phyloP scores from a whole-genome alignment of 371 early-diverging fungal species.

The Rhizopus sp. region DNA sequence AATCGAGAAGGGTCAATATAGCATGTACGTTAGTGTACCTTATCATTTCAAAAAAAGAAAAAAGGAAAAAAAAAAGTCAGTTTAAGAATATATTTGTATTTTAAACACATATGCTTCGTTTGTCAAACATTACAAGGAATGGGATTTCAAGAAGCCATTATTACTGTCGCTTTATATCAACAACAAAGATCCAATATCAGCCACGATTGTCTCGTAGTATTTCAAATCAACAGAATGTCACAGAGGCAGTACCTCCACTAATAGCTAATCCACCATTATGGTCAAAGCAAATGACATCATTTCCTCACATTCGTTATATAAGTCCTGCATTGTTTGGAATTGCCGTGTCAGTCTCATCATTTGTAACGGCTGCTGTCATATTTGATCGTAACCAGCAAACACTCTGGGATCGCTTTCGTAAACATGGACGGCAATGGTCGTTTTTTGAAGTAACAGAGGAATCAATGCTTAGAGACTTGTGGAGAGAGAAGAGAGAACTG shows the following conservation, averaged over 20 bases:
- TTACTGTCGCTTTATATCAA: background rate
- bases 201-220: too few species aligned
- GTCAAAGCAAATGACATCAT: background rate
- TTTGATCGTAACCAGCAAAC: slow-evolving; percentile 30
- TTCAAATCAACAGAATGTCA: background rate
- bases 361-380: slow-evolving; percentile 23
- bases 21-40: background rate
- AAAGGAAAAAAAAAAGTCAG: background rate
- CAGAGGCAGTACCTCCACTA: background rate
- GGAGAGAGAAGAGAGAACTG: slow-evolving; percentile 19
- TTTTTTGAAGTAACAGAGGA: slow-evolving; percentile 21
- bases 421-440: slow-evolving; percentile 18
- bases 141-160: too few species aligned
- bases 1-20: background rate
- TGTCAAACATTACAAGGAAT: background rate
- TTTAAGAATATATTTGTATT: background rate
- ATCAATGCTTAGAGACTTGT: slow-evolving; percentile 6
- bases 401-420: slow-evolving; percentile 23
- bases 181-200: background rate
- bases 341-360: slow-evolving; percentile 13
- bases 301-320: slow-evolving; percentile 22
- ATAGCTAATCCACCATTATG: background rate
- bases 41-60: background rate
- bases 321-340: slow-evolving; percentile 24
- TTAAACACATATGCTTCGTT: background rate